Evolutionary conservation across 768 basidiomycete species (phyloP), one percentile per base, ranked within the genome.

Genomic region (Agrocybe pediades): DNA sequence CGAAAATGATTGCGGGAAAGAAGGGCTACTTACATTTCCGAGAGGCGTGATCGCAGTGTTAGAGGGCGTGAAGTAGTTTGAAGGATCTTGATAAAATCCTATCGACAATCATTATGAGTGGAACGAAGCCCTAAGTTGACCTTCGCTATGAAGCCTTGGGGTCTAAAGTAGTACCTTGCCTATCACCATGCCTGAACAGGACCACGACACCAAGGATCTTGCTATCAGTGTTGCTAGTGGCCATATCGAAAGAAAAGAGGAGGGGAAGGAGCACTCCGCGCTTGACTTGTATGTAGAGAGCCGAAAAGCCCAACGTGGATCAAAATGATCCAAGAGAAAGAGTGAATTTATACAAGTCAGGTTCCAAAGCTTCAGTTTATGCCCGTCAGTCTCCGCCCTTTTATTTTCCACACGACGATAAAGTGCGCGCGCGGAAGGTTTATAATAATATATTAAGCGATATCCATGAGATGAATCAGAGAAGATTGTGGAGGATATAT

Each of bases 1-100:
- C 19, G 16, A 33, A 21, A 3, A 82, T 55, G 76, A 76, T 11
- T 2, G n/a, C 3, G n/a, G 40, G 86, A 84, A n/a, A 87, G 84
- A 29, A 4, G 19, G n/a, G 13, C 33, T 76, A 78, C 72, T 44
- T 65, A 87, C 86, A 62, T 80, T 84, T 47, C 87, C 86, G 21
- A 88, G 71, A n/a, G 87, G 81, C 3, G 87, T 88, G 46, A 88
- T 79, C n/a, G 73, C 64, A 1, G 87, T 87, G 33, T 68, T 67
- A 7, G 79, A 79, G 6, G 84, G 74, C 16, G 77, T 74, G 63
- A 88, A 87, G 1, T 80, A 80, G 2, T 66, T 71, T 7, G 85
- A 36, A 36, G 33, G 84, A 61, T 74, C 68, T 65, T 88, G 87
- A 65, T 86, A 88, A 62, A 88, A 88, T 0, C 84, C 85, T 80